Evolutionary conservation across 805 yeast species (phyloP), one percentile per base, ranked within the genome.

Genomic region (Hanseniaspora clermontiae): DNA sequence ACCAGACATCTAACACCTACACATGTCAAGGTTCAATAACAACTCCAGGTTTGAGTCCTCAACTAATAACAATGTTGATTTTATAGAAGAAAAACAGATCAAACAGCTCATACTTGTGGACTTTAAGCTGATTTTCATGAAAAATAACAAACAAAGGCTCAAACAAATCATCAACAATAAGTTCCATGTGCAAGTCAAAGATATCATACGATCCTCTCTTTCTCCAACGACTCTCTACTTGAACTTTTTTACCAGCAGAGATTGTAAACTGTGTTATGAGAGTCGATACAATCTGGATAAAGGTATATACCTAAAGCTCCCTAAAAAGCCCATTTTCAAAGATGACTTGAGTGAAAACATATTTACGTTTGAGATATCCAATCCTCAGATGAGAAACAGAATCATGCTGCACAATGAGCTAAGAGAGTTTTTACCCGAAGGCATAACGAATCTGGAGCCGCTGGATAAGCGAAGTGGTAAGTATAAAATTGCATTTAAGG

Each of bases 381-480:
- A 38, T 11, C 40, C 51, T 10, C 40, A 46, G 10, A 43, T 53
- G 12, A 46, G 43, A 29, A 51, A 51, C 17, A 51, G 47, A 38
- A 51, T 51, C 29, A 6, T 37, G 14, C 15, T 51, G 8, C 45
- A 43, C 32, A 53, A 53, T 39, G 57, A 53, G 10, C 4, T 53
- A 9, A 46, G 57, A 24, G 57, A 53, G 14, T 53, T 43, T 29
- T n/a, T 53, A 9, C 57, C 57, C 1, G 57, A 53, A 20, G 57
- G 57, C 4, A 53, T 53, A 7, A 20, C 32, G 2, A 53, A 53
- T 39, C 15, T 53, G 24, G 51, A 46, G 19, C 50, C 49, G 5
- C 32, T 17, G 5, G 43, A 38, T n/a, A 53, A 53, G 42, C 43
- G 38, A 11, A 29, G 45, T 27, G 43, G 42, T 3, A 53, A 53